These are phyloP conservation scores for Wickerhamomyces sydowiorum DNA, from an alignment of 805 yeast genomes.

Conservation along the genomic window DNA sequence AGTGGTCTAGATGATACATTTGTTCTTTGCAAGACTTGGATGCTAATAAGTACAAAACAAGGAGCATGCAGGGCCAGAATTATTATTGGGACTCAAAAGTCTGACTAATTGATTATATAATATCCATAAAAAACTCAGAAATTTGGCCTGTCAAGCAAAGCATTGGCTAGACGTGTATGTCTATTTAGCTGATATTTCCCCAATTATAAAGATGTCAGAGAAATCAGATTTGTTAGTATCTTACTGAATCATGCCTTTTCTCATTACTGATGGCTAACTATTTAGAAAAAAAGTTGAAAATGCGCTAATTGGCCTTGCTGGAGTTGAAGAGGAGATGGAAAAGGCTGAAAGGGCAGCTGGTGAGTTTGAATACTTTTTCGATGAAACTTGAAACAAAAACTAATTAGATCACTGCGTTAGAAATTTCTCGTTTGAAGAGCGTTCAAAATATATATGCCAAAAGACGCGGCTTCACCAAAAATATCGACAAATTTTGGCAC, in stretches of 20 bases:
- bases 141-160: too few species aligned
- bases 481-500: slow-evolving; percentile 82
- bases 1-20: too few species aligned
- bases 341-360: slow-evolving; percentile 54
- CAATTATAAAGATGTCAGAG: slow-evolving; percentile 1
- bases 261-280: neutral
- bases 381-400: neutral
- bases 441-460: slow-evolving; percentile 53
- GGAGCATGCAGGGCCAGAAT: too few species aligned
- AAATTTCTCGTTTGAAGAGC: slow-evolving; percentile 43
- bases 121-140: too few species aligned
- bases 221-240: slow-evolving; percentile 4
- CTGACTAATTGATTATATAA: too few species aligned
- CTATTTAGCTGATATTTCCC: too few species aligned
- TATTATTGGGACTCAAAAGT: too few species aligned
- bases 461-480: slow-evolving; percentile 45
- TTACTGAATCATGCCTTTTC: neutral
- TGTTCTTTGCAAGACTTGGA: too few species aligned
- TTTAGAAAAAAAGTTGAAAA: slow-evolving; percentile 22
- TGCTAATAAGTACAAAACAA: too few species aligned
- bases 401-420: slow-evolving; percentile 11
- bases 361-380: slow-evolving; percentile 5
- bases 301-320: slow-evolving; percentile 46
- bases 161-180: too few species aligned
- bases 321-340: slow-evolving; percentile 53